These are phyloP conservation scores for Plantago coronopus DNA, from an alignment of 305 asterid species.

Conservation along the genomic window DNA sequence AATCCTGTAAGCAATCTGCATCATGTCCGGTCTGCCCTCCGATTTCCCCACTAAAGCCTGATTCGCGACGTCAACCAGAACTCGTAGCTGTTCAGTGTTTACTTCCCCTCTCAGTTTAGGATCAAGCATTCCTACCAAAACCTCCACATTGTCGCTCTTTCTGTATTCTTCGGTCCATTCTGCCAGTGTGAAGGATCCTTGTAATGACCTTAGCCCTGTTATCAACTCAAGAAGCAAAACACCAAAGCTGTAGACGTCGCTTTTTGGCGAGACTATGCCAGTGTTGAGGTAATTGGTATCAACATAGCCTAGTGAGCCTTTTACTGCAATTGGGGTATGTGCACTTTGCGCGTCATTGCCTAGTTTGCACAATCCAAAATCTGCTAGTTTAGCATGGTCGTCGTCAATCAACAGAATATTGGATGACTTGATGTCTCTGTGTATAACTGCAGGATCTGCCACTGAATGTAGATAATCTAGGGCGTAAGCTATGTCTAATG, in stretches of 20 bases:
- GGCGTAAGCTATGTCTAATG: slow-evolving; percentile 67
- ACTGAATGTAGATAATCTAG: slow-evolving; percentile 69
- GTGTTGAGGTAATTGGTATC: slow-evolving; percentile 62
- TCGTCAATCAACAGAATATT: slow-evolving; percentile 51
- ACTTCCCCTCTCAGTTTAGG: slow-evolving; percentile 44
- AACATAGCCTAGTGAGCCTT: slow-evolving; percentile 78
- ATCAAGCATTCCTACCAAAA: slow-evolving; percentile 48
- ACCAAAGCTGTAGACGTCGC: slow-evolving; percentile 81
- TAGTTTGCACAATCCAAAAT: slow-evolving; percentile 75
- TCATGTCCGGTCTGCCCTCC: slow-evolving; percentile 67
- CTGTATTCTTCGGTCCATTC: slow-evolving; percentile 70
- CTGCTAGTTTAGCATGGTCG: slow-evolving; percentile 63
- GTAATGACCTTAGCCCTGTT: slow-evolving; percentile 63
- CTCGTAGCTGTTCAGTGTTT: slow-evolving; percentile 39
- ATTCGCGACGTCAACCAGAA: slow-evolving; percentile 53
- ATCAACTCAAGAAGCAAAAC: slow-evolving; percentile 62
- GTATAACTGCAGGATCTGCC: slow-evolving; percentile 75
- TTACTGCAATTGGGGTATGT: slow-evolving; percentile 48
- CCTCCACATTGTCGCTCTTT: slow-evolving; percentile 36
- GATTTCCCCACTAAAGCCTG: slow-evolving; percentile 40
- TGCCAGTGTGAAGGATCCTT: slow-evolving; percentile 68
- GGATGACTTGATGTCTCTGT: slow-evolving; percentile 72
- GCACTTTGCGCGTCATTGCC: slow-evolving; percentile 47
- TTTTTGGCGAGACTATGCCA: slow-evolving; percentile 59
- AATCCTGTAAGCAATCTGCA: slow-evolving; percentile 45